Base-by-base conservation (phyloP, 2,329 filamentous ascomycete genomes). In the Neopestalotiopsis clavispora region DNA sequence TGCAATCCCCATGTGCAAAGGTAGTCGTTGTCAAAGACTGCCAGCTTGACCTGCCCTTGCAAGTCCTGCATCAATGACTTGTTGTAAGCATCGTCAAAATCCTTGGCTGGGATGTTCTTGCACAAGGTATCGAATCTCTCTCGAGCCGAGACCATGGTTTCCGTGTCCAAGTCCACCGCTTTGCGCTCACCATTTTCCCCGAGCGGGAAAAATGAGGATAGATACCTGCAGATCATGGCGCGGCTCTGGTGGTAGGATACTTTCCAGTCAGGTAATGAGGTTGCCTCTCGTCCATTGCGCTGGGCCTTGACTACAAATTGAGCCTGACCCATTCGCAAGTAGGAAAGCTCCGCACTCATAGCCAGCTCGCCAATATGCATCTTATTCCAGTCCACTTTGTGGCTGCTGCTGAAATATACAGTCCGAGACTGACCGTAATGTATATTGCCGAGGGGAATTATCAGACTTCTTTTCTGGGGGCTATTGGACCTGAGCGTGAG, bases 381-480 rank as follows among this genome's bases (percentile, higher is more conserved):
- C 14, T 14, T n/a, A 17, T 4, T 17, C 38, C 28, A 34, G 12
- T 42, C 23, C n/a, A 20, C 12, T 58, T 3, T 17, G 7, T 52
- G 10, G 57, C 9, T 38, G 4, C 9, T 38, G 4, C 73, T 72
- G 7, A 90, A 76, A 71, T 84, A 85, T 30, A 91, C 78, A 68
- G 90, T 87, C 3, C 88, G 83, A 0, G 87, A 85, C 69, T 91
- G 89, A n/a, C 87, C 88, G 67, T 87, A 91, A 70, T 89, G 88
- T 0, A 91, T 69, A 71, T 84, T 89, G 2, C 86, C 85, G 3
- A 89, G 75, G 0, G 75, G 67, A 30, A 89, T 77, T 1, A 74
- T 81, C 32, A 87, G 71, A 32, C 70, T 72, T 12, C 66, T 75
- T 69, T 10, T 65, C 34, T 38, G 42, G 28, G 12, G 4, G 7